A percentile compares a stretch with the other conserved stretches of the same genome.
phyloP scores from a whole-genome alignment of 176 grass and related monocot species.

The Eremochloa ophiuroides region DNA sequence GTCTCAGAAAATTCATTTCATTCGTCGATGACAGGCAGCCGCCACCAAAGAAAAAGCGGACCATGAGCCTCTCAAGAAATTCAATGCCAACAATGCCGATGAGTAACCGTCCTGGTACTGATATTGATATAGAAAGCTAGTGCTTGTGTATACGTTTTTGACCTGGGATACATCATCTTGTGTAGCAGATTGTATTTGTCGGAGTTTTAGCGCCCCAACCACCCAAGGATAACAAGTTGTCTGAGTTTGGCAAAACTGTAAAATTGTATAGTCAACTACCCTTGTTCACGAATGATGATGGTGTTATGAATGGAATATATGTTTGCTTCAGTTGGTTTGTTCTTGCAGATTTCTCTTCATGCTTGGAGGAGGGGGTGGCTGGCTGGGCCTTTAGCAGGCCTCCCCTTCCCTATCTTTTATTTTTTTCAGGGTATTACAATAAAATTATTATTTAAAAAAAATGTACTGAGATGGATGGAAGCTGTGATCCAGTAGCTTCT shows the following conservation, averaged over 20 bases:
- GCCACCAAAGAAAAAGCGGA: constrained; percentile 14
- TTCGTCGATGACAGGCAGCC: constrained; percentile 55
- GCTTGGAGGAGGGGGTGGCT: no score
- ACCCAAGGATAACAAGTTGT: no score
- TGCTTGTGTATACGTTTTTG: not conserved
- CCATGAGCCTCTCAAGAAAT: constrained; percentile 7
- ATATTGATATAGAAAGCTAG: constrained; percentile 13
- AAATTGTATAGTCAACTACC: constrained; percentile 29
- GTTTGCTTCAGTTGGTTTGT: not conserved
- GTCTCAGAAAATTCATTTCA: constrained; percentile 46
- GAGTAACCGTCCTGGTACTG: not conserved
- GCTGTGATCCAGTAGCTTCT: not conserved
- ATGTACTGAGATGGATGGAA: not conserved
- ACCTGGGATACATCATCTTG: not conserved
- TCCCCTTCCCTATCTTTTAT: no score
- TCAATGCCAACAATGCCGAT: not conserved
- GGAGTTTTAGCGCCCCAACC: not conserved
- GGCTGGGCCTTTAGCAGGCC: no score
- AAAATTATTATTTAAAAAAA: no score
- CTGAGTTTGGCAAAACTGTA: not conserved
- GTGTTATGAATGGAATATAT: constrained; percentile 17
- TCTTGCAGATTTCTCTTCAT: no score
- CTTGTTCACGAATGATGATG: not conserved
- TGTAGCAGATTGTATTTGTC: not conserved
- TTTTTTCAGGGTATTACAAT: no score